A percentile compares a stretch with the other conserved stretches of the same genome.
phyloP scores from a whole-genome alignment of 2,329 filamentous ascomycete genomes.

The Madurella mycetomatis region DNA sequence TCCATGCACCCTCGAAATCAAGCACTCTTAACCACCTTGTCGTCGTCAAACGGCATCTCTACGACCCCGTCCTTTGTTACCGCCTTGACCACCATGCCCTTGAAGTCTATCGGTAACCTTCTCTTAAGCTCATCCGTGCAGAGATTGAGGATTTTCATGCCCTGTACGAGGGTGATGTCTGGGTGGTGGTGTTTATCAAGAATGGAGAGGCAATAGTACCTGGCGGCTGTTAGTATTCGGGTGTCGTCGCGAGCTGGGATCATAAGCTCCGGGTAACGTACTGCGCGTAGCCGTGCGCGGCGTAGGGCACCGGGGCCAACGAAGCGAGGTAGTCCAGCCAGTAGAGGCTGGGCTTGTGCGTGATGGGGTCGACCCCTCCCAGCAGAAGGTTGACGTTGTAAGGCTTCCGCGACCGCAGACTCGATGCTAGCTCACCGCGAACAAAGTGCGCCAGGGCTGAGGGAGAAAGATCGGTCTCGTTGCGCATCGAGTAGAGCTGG shows the following conservation, averaged over 20 bases:
- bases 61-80: conserved; percentile 90
- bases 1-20: conserved; percentile 32
- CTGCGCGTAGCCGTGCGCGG: conserved; percentile 97
- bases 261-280: conserved; percentile 42
- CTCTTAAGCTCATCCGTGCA: conserved; percentile 97
- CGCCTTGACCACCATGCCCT: conserved; percentile 91
- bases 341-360: conserved; percentile 84
- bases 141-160: conserved; percentile 87
- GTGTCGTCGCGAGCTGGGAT: too few relatives aligned
- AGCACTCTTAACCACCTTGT: conserved; percentile 62
- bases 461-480: conserved; percentile 86
- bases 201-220: conserved; percentile 96
- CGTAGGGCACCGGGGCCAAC: conserved; percentile 83
- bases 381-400: conserved; percentile 97
- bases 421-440: conserved; percentile 85
- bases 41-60: conserved; percentile 81
- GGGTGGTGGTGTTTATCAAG: conserved; percentile 98
- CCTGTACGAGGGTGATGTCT: conserved; percentile 82
- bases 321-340: conserved; percentile 97
- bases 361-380: conserved; percentile 88
- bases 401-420: conserved; percentile 84
- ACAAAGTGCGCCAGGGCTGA: conserved; percentile 89
- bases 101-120: conserved; percentile 96
- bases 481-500: conserved; percentile 97
- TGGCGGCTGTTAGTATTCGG: conserved; percentile 35